Percentiles rank a stretch among this genome's conserved stretches.
phyloP scores from a whole-genome alignment of 2,329 filamentous ascomycete species.

The Fusarium torulosum region DNA sequence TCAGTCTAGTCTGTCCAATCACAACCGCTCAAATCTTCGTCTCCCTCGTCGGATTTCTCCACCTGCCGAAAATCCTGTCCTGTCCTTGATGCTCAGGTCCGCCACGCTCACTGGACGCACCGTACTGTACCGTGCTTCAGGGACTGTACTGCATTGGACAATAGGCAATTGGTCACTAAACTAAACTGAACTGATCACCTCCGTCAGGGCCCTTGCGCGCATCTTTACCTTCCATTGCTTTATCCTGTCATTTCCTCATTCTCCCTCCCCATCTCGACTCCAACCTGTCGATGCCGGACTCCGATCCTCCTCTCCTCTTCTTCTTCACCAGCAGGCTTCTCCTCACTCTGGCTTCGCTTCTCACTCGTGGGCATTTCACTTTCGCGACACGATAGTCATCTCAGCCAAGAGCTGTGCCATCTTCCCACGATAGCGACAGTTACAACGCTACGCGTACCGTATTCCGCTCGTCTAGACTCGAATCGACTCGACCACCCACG shows the following conservation, averaged over 20 bases:
- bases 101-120: neutral
- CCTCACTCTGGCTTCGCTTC: neutral
- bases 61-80: conserved; percentile 40
- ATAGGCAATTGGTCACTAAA: neutral
- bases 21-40: neutral
- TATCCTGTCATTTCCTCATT: conserved; percentile 15
- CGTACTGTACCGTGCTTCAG: neutral
- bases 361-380: neutral
- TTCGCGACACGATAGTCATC: conserved; percentile 13
- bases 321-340: conserved; percentile 2
- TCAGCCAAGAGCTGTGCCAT: neutral
- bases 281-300: conserved; percentile 35
- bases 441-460: conserved; percentile 36
- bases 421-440: conserved; percentile 30
- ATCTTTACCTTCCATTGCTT: conserved; percentile 20
- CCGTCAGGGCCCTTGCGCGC: conserved; percentile 21
- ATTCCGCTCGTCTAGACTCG: conserved; percentile 13
- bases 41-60: conserved; percentile 2
- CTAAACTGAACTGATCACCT: neutral
- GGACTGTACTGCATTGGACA: neutral
- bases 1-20: conserved; percentile 15
- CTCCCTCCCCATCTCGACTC: conserved; percentile 20
- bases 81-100: conserved; percentile 5
- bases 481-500: conserved; percentile 24
- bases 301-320: conserved; percentile 19